Base-by-base conservation (phyloP, 257 asterid species). In the Penstemon barbatus region DNA sequence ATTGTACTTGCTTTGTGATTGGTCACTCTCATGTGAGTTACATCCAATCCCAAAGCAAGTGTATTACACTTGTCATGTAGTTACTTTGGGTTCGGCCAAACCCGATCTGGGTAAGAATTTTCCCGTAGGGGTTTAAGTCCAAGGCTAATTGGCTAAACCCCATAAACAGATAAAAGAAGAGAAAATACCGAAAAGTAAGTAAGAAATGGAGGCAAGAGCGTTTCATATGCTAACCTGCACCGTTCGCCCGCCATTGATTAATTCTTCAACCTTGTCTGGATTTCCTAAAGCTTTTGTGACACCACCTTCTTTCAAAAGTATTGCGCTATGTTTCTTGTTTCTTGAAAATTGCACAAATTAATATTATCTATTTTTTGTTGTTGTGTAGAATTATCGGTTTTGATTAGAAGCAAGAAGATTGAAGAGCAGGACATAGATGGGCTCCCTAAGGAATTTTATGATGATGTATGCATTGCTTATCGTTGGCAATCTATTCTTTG, bases 371-470 rank as follows among this genome's bases (percentile, higher is more conserved):
- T 5, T 12, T 50, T 43, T 33, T 8, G 39, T 60, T 65, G 66
- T 68, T 60, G 66, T 36, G 48, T 69, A 51, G 25, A 59, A 57
- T 68, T 39, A 53, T 13, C 83, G 86, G 96, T 65, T 48, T 19
- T 63, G 39, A 61, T 65, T 36, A 74, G 86, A 60, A 49, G 95
- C 89, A 90, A 87, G 81, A 79, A 78, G 75, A 73, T 63, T 19
- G 88, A 82, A 63, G 93, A 87, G 49, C 72, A 78, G 63, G 89
- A 83, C 49, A 71, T 93, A 44, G 41, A 72, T 10, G 95, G 92
- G 51, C 88, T 93, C 15, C 96, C 99, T 4, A 85, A 88, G 74
- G 96, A 93, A 69, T 90, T 50, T 57, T 86, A 87, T 63, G 99
- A 93, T 65, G 97, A 93, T 76, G 97, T 90, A 83, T 45, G 92